Evolutionary conservation across 495 filamentous ascomycete species (phyloP), one percentile per base, ranked within the genome.

Genomic region (Penicillium nucicola): DNA sequence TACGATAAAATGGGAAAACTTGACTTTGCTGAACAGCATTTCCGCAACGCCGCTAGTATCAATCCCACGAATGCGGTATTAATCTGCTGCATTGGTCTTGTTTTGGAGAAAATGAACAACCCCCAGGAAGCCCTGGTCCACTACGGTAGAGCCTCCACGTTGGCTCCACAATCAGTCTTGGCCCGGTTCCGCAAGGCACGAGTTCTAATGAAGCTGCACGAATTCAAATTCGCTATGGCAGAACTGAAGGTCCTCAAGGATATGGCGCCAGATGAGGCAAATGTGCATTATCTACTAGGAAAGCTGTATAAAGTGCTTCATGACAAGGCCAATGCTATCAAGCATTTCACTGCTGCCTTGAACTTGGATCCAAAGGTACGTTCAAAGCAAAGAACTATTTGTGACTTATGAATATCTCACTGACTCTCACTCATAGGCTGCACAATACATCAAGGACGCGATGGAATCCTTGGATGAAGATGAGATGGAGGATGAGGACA

Each of bases 301-400:
- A 90, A 85, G 66, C 69, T 95, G 49, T 92, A 95, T 67, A 96
- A 95, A 72, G 78, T 74, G 53, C 56, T 95, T 48, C 80, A 81
- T 42, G 84, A 96, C 58, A 92, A 88, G 68, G 80, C 78, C 53
- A 78, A 81, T 51, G 90, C 95, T 33, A 89, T 98, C 44, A 84
- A 87, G 57, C 89, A 96, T 65, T 96, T 93, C 57, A 97, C 93
- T 0, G 90, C 88, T 61, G 93, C 95, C 19, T 66, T 97, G 65
- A 96, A 96, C 69, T 71, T 98, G 60, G 93, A 98, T 77, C 93
- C 92, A 22, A 97, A 97, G 86, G 92, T 95, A 77, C 44, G 71
- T 33, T 28, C 32, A 14, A 14, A 33, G 11, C 0, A 8, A 17
- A 48, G n/a, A 12, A 17, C 32, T 12, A 38, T 25, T 33, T 15